A percentile compares a stretch with the other conserved stretches of the same genome.
These are phyloP conservation scores for Rubus parviflorus DNA, from an alignment of 306 rosid species.

Conservation along the genomic window DNA sequence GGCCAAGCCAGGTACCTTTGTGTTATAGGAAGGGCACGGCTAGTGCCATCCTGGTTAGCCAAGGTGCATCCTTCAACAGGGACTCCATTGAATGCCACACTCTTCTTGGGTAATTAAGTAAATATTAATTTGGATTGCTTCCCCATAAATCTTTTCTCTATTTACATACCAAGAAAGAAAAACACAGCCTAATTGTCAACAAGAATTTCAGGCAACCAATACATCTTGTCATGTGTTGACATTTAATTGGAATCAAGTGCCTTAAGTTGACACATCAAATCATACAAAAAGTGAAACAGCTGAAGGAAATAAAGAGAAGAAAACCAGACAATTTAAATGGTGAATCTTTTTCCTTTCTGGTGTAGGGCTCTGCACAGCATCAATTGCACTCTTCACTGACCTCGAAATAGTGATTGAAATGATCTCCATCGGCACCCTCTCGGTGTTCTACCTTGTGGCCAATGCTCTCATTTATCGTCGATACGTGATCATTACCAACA, in stretches of 20 bases:
- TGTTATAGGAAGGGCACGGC: slow-evolving; percentile 83
- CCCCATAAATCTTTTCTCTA: not conserved
- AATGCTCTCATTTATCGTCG: slow-evolving; percentile 78
- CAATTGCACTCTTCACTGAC: slow-evolving; percentile 80
- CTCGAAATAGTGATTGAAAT: slow-evolving; percentile 66
- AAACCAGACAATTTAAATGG: not conserved
- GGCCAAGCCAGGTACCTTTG: slow-evolving; percentile 98
- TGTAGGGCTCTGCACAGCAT: slow-evolving; percentile 83
- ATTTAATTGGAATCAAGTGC: not conserved
- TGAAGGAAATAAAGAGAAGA: not conserved
- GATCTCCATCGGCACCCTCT: slow-evolving; percentile 71
- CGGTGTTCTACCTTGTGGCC: slow-evolving; percentile 92
- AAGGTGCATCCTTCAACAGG: slow-evolving; percentile 85
- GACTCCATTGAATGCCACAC: slow-evolving; percentile 89
- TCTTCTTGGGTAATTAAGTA: slow-evolving; percentile 69
- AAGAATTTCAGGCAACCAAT: not conserved
- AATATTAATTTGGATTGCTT: not conserved
- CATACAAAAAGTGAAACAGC: not conserved
- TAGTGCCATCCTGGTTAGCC: slow-evolving; percentile 88
- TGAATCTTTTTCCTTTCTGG: slow-evolving; percentile 1
- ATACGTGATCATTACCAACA: slow-evolving; percentile 50
- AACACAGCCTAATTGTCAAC: not conserved
- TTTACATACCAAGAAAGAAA: not conserved
- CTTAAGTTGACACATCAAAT: not conserved
- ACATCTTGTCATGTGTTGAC: slow-evolving; percentile 9